Conservation (phyloP, 331 rosid species). For the Malus hybrid region DNA sequence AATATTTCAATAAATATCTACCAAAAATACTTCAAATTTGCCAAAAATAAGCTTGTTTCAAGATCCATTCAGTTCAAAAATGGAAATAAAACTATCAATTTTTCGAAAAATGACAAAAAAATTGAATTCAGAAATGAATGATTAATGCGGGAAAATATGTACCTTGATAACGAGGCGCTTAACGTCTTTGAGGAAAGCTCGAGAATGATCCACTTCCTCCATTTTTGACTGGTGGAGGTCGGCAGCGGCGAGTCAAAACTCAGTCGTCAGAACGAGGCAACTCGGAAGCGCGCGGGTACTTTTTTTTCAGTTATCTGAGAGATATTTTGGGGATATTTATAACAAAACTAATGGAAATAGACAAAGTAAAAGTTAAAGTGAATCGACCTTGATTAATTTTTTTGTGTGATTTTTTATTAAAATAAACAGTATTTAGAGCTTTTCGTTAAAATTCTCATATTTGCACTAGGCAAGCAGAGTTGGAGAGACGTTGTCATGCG, state of each 20-base stretch:
- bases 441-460: not conserved
- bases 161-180: conserved; percentile 83
- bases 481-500: too few relatives aligned
- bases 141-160: not conserved
- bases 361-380: too few relatives aligned
- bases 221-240: conserved; percentile 6
- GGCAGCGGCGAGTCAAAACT: conserved; percentile 23
- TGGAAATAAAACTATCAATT: not conserved
- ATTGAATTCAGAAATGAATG: not conserved
- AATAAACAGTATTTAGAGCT: too few relatives aligned
- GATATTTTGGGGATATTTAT: not conserved
- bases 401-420: too few relatives aligned
- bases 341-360: too few relatives aligned
- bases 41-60: not conserved
- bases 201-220: conserved; percentile 52
- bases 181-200: conserved; percentile 65
- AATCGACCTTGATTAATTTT: too few relatives aligned
- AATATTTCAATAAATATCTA: not conserved
- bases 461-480: too few relatives aligned
- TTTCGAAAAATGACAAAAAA: not conserved
- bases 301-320: not conserved
- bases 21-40: not conserved
- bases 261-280: not conserved
- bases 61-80: not conserved
- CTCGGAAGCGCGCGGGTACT: not conserved